These are phyloP conservation scores for Nannochloropsis granulata DNA, from an alignment of 108 stramenopile genomes.

Conservation along the genomic window DNA sequence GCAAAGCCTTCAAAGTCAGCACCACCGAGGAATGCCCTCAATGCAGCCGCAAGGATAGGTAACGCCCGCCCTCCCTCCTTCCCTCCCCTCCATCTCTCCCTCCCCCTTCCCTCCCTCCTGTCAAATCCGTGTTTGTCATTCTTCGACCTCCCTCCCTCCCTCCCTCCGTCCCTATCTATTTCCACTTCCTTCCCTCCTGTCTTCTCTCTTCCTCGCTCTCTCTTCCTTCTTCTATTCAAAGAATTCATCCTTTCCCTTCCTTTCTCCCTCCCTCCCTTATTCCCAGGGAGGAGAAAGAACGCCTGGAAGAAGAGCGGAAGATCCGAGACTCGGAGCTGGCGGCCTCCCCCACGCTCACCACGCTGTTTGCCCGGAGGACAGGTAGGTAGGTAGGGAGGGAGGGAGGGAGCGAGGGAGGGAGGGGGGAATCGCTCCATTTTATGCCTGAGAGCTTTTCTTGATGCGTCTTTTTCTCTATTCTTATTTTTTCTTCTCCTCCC, in stretches of 20 bases:
- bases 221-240: too few relatives aligned
- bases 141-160: background rate
- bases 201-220: too few relatives aligned
- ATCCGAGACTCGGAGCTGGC: conserved; percentile 6
- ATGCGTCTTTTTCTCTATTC: too few relatives aligned
- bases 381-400: conserved; percentile 11
- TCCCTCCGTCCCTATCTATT: background rate
- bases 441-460: too few relatives aligned
- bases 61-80: background rate
- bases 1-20: background rate
- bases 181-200: too few relatives aligned
- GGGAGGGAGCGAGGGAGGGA: too few relatives aligned
- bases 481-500: too few relatives aligned
- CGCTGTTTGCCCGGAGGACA: conserved; percentile 15
- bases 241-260: too few relatives aligned
- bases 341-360: background rate
- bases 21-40: background rate
- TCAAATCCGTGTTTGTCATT: too few relatives aligned
- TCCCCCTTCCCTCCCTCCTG: too few relatives aligned
- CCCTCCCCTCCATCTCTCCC: background rate
- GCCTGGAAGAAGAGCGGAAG: background rate
- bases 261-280: background rate
- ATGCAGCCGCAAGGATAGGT: background rate
- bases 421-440: too few relatives aligned
- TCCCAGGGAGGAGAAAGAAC: background rate